Conservation (phyloP, 768 basidiomycete species). For the Cantharellus anzutake region DNA sequence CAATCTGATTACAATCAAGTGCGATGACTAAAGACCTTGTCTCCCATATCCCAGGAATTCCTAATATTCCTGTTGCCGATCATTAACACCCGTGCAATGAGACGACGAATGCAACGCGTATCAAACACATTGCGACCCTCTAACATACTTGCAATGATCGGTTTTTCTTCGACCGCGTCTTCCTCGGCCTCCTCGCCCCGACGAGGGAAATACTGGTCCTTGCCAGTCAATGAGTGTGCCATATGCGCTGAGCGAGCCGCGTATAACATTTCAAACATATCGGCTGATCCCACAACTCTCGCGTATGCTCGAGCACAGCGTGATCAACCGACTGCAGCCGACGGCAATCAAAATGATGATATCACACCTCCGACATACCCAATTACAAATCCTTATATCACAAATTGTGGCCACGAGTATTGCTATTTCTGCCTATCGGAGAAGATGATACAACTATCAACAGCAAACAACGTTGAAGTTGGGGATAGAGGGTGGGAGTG, state of each 20-base stretch:
- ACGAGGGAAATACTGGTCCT: constrained; percentile 44
- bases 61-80: constrained; percentile 81
- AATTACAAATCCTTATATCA: constrained; percentile 64
- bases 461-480: constrained; percentile 27
- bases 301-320: constrained; percentile 4
- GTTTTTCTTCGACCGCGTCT: neutral
- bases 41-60: constrained; percentile 50
- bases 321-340: constrained; percentile 9
- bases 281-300: neutral
- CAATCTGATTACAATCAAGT: constrained; percentile 1
- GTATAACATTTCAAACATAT: constrained; percentile 10
- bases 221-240: constrained; percentile 65
- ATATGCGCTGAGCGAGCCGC: constrained; percentile 72
- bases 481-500: constrained; percentile 53
- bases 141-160: neutral
- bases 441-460: constrained; percentile 47
- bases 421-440: constrained; percentile 90
- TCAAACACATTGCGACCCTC: constrained; percentile 10
- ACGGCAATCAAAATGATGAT: neutral
- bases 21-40: neutral
- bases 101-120: constrained; percentile 31
- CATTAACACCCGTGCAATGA: constrained; percentile 45
- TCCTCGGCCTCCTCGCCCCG: neutral
- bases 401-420: constrained; percentile 71
- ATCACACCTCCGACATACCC: constrained; percentile 36